These are phyloP conservation scores for Lodderomyces theae DNA, from an alignment of 1,139 yeast species.

Conservation along the genomic window DNA sequence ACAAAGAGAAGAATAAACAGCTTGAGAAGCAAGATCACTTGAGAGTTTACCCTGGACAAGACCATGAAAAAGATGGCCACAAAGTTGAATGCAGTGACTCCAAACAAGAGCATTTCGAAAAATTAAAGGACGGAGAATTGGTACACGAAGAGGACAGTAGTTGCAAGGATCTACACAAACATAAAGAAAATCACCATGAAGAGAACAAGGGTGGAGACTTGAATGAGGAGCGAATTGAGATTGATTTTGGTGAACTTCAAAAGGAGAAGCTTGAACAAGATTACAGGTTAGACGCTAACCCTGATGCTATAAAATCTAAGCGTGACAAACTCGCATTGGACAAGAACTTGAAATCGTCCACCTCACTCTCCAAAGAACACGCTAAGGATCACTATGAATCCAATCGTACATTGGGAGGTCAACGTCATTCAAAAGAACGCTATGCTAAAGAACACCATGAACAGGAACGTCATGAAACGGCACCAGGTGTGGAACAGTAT, in stretches of 20 bases:
- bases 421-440: slow-evolving; percentile 4
- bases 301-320: too few relatives aligned
- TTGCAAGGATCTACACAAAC: not conserved
- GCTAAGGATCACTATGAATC: slow-evolving; percentile 3
- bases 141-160: not conserved
- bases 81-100: not conserved
- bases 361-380: not conserved
- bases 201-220: not conserved
- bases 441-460: slow-evolving; percentile 6
- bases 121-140: not conserved
- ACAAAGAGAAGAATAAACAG: slow-evolving; percentile 1
- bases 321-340: not conserved
- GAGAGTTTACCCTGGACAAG: not conserved
- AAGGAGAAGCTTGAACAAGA: slow-evolving; percentile 4
- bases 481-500: slow-evolving; percentile 2
- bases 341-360: not conserved
- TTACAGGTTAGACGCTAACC: too few relatives aligned
- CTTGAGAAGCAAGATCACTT: slow-evolving; percentile 1
- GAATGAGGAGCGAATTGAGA: not conserved
- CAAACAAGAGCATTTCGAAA: not conserved
- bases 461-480: slow-evolving; percentile 3
- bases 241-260: not conserved
- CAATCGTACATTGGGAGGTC: slow-evolving; percentile 2
- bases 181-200: slow-evolving; percentile 2
- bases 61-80: not conserved